Evolutionary conservation across 176 grass and related monocot species (phyloP).

Genomic region (Musa itinerans): DNA sequence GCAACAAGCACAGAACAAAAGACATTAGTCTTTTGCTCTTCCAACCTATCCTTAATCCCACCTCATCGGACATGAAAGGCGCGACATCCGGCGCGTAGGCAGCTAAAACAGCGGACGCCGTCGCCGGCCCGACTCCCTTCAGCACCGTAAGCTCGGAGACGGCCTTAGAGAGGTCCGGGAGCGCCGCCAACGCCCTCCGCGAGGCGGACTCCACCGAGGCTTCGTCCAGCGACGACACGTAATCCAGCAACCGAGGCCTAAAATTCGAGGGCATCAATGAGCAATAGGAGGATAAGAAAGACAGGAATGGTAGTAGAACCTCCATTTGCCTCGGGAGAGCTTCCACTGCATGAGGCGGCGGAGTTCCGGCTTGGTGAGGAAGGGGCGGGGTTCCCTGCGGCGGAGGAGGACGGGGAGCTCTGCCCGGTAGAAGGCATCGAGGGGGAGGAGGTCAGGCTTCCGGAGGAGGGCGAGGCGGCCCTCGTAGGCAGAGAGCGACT

Average conservation of each 20-base stretch:
- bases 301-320: constrained; percentile 13
- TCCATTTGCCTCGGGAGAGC: constrained; percentile 89
- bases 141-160: constrained; percentile 60
- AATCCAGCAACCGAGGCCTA: constrained; percentile 83
- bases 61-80: constrained; percentile 91
- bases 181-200: constrained; percentile 49
- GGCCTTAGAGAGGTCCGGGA: constrained; percentile 62
- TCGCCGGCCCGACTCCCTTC: constrained; percentile 72
- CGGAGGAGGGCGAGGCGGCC: constrained; percentile 34
- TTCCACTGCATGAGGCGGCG: constrained; percentile 81
- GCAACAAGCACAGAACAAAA: constrained; percentile 1
- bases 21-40: not conserved
- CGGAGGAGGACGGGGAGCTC: constrained; percentile 57
- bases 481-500: constrained; percentile 53
- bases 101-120: constrained; percentile 70
- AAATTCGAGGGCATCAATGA: constrained; percentile 5
- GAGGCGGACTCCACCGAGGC: constrained; percentile 52
- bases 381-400: constrained; percentile 48
- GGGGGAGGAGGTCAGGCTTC: constrained; percentile 53
- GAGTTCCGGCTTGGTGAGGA: constrained; percentile 65
- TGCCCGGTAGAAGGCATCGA: constrained; percentile 64
- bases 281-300: not conserved
- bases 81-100: constrained; percentile 55
- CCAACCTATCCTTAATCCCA: constrained; percentile 2
- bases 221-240: constrained; percentile 54